phyloP scores from a whole-genome alignment of 768 basidiomycete species.

The Gloeopeniophorella convolvens region DNA sequence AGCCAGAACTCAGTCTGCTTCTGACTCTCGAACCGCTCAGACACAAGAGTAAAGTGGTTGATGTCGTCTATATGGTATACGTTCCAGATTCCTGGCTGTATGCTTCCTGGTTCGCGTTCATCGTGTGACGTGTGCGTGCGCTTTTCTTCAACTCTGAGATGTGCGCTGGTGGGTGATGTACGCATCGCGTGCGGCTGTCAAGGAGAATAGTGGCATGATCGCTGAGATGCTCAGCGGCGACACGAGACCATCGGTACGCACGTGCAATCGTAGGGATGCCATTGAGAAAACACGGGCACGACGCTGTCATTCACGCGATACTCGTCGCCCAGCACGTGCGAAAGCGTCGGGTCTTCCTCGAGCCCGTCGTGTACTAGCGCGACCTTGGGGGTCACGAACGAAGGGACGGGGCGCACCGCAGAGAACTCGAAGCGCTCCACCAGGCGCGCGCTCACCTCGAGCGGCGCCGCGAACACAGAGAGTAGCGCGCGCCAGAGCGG shows the following conservation, averaged over 20 bases:
- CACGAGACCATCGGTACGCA: too few species aligned
- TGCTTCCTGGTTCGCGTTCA: too few species aligned
- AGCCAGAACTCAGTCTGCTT: constrained; percentile 37
- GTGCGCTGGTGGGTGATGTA: too few species aligned
- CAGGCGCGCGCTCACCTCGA: constrained; percentile 27
- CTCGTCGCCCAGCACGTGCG: constrained; percentile 29
- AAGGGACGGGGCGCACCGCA: constrained; percentile 31
- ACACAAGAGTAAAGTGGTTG: constrained; percentile 36
- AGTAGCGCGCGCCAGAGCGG: neutral
- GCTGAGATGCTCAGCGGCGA: too few species aligned
- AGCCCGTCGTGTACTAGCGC: neutral
- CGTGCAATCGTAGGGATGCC: constrained; percentile 43
- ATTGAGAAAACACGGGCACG: constrained; percentile 45
- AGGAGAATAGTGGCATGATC: too few species aligned
- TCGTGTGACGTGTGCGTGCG: too few species aligned
- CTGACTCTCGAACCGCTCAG: constrained; percentile 31
- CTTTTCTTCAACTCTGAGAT: too few species aligned
- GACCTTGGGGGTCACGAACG: constrained; percentile 22
- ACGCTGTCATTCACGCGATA: constrained; percentile 43
- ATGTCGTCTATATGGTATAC: constrained; percentile 31
- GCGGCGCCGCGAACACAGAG: constrained; percentile 11
- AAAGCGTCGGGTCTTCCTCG: constrained; percentile 10
- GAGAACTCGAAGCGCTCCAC: constrained; percentile 37
- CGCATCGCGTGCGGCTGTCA: too few species aligned
- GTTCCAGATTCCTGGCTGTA: constrained; percentile 39